Base-by-base conservation (phyloP, 2,329 filamentous ascomycete species). In the Fusarium solani-melongenae region DNA sequence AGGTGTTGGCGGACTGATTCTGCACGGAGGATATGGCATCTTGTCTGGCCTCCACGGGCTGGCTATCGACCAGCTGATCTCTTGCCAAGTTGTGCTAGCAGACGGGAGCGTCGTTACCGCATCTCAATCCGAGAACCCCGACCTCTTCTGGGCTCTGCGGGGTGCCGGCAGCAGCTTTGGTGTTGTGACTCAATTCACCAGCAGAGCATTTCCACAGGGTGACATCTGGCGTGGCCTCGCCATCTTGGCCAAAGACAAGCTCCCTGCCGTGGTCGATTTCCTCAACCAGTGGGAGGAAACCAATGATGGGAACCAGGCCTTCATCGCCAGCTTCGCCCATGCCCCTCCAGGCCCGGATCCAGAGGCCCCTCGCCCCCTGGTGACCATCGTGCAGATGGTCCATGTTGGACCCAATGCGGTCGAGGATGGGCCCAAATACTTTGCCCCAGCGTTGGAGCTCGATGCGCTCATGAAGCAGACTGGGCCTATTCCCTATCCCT, bases 11-110 rank as follows among this genome's bases (percentile, higher is more conserved):
- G 90, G 88, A 0, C 81, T 92, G 15, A 86, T 87, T 0, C 78
- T 91, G 1, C 88, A 88, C 1, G 90, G 89, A 27, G 90, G 90
- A 1, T 90, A 89, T 74, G 89, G 90, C 1, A 86, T 87, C 79
- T 80, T 92, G 17, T 86, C 84, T 29, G 87, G 88, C 1, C 81
- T 82, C 34, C 82, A 89, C 61, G 91, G 91, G 0, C 82, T 92
- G 10, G 75, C 82, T 5, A 78, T 85, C 11, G 86, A 88, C 67
- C 80, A 81, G 20, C 76, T 88, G 5, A 20, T 85, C 6, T 81
- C 81, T 0, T 81, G 79, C 4, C 76, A 82, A 41, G 78, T 87
- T 5, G 82, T 87, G 1, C 79, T 84, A 3, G 82, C 83, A 11
- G 75, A 81, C 34, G 84, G 83, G 0, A 72, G 73, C 11, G 69